These are phyloP conservation scores for Jaenimonas drosophilae DNA, from an alignment of 208 protist genomes.

Conservation along the genomic window DNA sequence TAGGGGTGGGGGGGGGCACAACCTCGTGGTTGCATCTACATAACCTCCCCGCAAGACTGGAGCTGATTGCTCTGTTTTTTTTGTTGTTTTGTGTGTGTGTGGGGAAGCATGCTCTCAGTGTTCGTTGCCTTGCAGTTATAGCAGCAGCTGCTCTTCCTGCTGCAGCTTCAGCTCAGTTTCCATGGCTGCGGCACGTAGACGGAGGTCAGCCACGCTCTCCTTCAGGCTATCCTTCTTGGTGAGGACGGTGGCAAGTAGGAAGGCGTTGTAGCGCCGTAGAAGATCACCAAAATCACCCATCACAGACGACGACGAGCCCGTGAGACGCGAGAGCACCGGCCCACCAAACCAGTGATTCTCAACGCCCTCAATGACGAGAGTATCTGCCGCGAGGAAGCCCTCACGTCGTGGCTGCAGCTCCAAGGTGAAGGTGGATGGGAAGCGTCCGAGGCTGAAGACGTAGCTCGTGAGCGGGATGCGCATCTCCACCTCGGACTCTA, in stretches of 20 bases:
- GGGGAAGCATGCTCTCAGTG: neutral
- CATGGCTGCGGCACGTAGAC: slow-evolving; percentile 4
- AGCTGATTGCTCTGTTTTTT: neutral
- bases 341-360: slow-evolving; percentile 79
- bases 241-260: slow-evolving; percentile 30
- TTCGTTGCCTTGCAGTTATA: no score
- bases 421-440: slow-evolving; percentile 38
- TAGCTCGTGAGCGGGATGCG: slow-evolving; percentile 32
- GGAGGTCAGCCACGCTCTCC: slow-evolving; percentile 9
- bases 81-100: slow-evolving; percentile 1
- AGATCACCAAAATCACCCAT: slow-evolving; percentile 67
- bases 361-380: slow-evolving; percentile 21
- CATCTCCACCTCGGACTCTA: slow-evolving; percentile 21
- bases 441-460: slow-evolving; percentile 2
- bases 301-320: slow-evolving; percentile 25
- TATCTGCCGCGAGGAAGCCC: neutral
- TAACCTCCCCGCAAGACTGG: no score
- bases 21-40: no score
- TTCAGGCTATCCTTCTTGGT: slow-evolving; percentile 24
- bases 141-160: slow-evolving; percentile 18
- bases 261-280: slow-evolving; percentile 45
- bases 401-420: slow-evolving; percentile 24
- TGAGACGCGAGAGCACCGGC: slow-evolving; percentile 38
- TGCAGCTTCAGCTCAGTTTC: slow-evolving; percentile 9
- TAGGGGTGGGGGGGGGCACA: no score